These are phyloP conservation scores for Neurospora sp. DNA, from an alignment of 495 filamentous ascomycete species.

Conservation along the genomic window DNA sequence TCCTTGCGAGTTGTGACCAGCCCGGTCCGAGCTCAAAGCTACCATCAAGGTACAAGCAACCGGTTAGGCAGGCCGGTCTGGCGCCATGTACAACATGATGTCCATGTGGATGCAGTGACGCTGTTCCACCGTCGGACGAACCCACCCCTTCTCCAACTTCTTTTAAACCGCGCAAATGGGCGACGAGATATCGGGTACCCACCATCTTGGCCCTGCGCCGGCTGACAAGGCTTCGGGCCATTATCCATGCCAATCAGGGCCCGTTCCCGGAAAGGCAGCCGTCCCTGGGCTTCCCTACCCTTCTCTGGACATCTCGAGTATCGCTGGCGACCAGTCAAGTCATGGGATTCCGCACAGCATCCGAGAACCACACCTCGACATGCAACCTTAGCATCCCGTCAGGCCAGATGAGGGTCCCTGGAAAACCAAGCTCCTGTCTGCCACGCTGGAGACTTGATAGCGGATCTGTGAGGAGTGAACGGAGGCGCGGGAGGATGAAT, in stretches of 20 bases:
- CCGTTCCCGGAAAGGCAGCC: conserved; percentile 9
- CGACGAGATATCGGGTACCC: conserved; percentile 8
- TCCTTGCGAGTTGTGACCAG: neutral
- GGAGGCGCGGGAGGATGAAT: conserved; percentile 2
- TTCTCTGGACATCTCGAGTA: conserved; percentile 8
- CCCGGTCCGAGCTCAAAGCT: neutral
- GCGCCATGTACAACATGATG: neutral
- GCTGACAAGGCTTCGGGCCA: conserved; percentile 5
- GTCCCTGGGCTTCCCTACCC: neutral
- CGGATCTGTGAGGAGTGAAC: conserved; percentile 13
- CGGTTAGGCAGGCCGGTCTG: neutral
- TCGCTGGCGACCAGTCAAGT: conserved; percentile 9
- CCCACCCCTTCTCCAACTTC: conserved; percentile 14
- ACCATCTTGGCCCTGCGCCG: conserved; percentile 9
- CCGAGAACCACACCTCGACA: conserved; percentile 3
- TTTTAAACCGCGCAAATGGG: conserved; percentile 26
- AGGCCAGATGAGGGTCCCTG: conserved; percentile 4
- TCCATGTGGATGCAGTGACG: conserved; percentile 1
- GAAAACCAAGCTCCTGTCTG: conserved; percentile 2
- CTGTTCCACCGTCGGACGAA: conserved; percentile 7
- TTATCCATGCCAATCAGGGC: conserved; percentile 21
- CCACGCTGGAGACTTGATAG: conserved; percentile 13
- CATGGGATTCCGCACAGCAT: conserved; percentile 7
- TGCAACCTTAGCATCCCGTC: conserved; percentile 11
- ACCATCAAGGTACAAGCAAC: neutral